Percentiles rank a stretch among this genome's conserved stretches.
Evolutionary conservation across 2,329 filamentous ascomycete genomes (phyloP).

Genomic region (Fusarium sp.): DNA sequence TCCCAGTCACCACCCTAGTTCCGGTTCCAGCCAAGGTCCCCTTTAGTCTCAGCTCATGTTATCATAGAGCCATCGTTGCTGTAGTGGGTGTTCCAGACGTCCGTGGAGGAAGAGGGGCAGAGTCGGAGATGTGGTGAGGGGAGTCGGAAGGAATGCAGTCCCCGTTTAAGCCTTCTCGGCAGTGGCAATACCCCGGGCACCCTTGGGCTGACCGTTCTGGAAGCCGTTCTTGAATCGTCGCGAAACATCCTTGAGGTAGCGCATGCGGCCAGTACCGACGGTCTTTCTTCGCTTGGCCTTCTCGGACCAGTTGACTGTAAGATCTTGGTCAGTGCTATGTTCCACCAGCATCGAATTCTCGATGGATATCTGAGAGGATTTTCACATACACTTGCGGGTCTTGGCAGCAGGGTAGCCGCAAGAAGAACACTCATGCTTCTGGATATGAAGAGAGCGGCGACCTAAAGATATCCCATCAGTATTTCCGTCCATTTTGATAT

Average conservation of each 20-base stretch:
- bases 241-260: constrained; percentile 90
- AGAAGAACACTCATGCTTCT: constrained; percentile 96
- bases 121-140: constrained; percentile 27
- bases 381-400: constrained; percentile 94
- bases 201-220: constrained; percentile 88
- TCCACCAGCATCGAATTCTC: constrained; percentile 7
- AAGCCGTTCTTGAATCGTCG: constrained; percentile 98
- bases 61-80: constrained; percentile 20
- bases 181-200: constrained; percentile 70
- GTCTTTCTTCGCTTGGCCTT: constrained; percentile 99
- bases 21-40: constrained; percentile 23
- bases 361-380: constrained; percentile 3
- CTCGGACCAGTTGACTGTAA: constrained; percentile 97
- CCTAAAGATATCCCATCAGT: constrained; percentile 61
- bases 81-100: constrained; percentile 15
- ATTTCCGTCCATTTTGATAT: constrained; percentile 12
- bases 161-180: constrained; percentile 50
- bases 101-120: constrained; percentile 22
- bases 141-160: constrained; percentile 32
- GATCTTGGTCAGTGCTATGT: constrained; percentile 31
- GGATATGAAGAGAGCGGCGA: constrained; percentile 97
- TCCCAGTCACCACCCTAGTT: constrained; percentile 27
- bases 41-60: constrained; percentile 23
- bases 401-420: constrained; percentile 99
- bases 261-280: constrained; percentile 94